Evolutionary conservation across 768 basidiomycete genomes (phyloP).

Genomic region (Suillus bovinus): DNA sequence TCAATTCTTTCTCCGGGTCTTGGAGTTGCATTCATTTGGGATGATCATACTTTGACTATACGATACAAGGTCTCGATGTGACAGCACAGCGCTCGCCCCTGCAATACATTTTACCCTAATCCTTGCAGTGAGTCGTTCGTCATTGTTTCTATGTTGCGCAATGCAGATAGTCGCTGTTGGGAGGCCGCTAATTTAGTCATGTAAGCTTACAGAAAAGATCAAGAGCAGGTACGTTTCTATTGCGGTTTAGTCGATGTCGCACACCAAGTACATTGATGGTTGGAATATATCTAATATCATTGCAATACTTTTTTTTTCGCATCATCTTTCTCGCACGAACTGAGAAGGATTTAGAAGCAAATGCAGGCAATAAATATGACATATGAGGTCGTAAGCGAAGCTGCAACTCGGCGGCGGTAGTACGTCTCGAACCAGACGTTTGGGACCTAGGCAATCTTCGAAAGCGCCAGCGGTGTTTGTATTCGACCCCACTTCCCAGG

Average conservation of each 20-base stretch:
- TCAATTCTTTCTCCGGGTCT: neutral
- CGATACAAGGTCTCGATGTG: neutral
- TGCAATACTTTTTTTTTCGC: too few species aligned
- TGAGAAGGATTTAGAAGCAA: neutral
- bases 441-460: neutral
- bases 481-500: neutral
- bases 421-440: neutral
- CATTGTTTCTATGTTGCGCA: neutral
- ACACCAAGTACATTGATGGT: neutral
- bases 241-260: neutral
- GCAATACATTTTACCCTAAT: neutral
- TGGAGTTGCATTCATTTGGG: neutral
- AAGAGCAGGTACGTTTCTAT: neutral
- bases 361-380: neutral
- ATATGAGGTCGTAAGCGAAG: neutral
- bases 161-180: neutral
- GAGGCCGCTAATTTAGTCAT: neutral
- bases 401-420: neutral
- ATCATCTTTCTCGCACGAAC: neutral
- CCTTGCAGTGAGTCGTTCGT: neutral
- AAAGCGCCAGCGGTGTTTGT: neutral
- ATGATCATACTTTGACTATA: neutral
- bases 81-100: neutral
- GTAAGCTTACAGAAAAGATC: neutral
- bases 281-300: too few species aligned